Base-by-base conservation (phyloP, 345 rosid genomes). In the Tarenaya hassleriana region DNA sequence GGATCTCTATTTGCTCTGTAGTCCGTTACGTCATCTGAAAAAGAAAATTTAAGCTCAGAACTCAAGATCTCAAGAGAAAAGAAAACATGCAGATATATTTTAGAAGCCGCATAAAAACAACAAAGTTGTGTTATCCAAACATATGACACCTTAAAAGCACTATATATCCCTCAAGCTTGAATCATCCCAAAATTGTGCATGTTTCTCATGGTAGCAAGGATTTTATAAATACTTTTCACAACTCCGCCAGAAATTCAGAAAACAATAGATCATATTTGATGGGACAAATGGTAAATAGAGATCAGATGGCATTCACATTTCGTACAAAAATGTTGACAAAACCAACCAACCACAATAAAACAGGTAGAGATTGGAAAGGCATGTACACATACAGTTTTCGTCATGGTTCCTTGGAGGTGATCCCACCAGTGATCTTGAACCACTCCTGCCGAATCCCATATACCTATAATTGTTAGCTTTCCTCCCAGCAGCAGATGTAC, bases 11-110 rank as follows among this genome's bases (percentile, higher is more conserved):
- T 75, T 61, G 60, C 55, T 69, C 59, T 77, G 59, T 64, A 68
- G 42, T 73, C 73, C 32, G 66, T 65, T 70, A 62, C 52, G 50
- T 83, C 94, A 73, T 72, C 96, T 87, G 83, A 63, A 72, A 71
- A 37, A 63, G 37, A 63, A 35, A 56, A 41, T 27, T 35, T 55
- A 43, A 66, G 71, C 65, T 52, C 46, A 20, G 55, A 58, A 46
- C 49, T 45, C 29, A 50, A 48, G 31, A 51, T 38, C 45, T 38
- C 58, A 40, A 38, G 29, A 57, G 41, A 48, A 41, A 33, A 17
- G 47, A 24, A 21, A 11, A 13, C 38, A 34, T 17, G 31, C 44
- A 27, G 9, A 18, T 29, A 31, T 52, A 24, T 12, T 17, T 44
- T 52, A 34, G 15, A 51, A 27, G 34, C 20, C 44, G 47, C 16